Base-by-base conservation (phyloP, 1,284 basidiomycete species). In the Sanghuangporus weigelae region DNA sequence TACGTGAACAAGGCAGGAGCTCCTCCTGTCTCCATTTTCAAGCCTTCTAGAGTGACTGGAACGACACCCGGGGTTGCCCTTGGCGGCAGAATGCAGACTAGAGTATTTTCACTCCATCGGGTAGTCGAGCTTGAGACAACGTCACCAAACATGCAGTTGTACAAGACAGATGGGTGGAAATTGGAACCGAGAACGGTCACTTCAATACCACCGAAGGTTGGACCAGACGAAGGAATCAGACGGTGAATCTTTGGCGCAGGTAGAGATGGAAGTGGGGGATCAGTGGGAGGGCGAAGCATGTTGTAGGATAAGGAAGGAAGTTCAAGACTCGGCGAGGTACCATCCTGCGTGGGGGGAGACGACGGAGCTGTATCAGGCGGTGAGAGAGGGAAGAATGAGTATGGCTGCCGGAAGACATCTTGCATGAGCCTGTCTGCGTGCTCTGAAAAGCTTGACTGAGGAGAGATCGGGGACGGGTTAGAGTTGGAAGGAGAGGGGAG, bases 151-250 rank as follows among this genome's bases (percentile, higher is more conserved):
- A 95, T 78, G 70, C 94, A 93, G 60, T 88, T 85, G 42, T 92
- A 75, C 67, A 85, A 82, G 62, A 89, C 73, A 46, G 84, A 80
- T 0, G 86, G 79, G 70, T 90, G 84, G 77, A 99, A 98, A 72
- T 94, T 91, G 51, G 90, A 84, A 7, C 97, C 97, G 1, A 98
- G 84, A 5, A 99, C 81, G 0, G 97, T 99, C 23, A 99, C 92
- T 73, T 97, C 95, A 67, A 94, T 94, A 1, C 97, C 97, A 38
- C 96, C 96, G 59, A 89, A 86, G 16, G 92, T 93, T 7, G 96
- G 96, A 7, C 97, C 96, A 69, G 90, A 87, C 59, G 89, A 88
- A 0, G 96, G 97, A 64, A 99, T 95, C 55, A 97, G 84, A 8
- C 90, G 85, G 69, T 92, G 90, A 55, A 93, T 92, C 56, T 80